A percentile compares a stretch with the other conserved stretches of the same genome.
These are phyloP conservation scores for Dysphania ambrosioides DNA, from an alignment of 148 eudicot genomes.

Conservation along the genomic window DNA sequence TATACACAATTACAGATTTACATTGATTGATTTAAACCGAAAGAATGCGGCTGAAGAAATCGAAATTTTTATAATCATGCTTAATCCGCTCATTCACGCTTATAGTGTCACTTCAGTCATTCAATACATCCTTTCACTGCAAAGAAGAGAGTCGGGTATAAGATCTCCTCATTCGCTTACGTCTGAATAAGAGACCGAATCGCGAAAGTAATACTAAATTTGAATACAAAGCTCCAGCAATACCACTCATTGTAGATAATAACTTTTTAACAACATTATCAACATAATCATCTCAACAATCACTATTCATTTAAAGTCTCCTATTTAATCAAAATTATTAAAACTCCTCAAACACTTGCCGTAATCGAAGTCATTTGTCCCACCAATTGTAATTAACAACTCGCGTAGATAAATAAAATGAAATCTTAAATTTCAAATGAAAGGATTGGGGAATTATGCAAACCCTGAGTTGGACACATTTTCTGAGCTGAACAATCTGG, in stretches of 20 bases:
- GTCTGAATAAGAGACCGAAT: background rate
- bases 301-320: background rate
- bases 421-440: background rate
- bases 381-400: conserved; percentile 4
- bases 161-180: background rate
- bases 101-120: too few species aligned
- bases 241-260: background rate
- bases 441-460: conserved; percentile 15
- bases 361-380: background rate
- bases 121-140: too few species aligned
- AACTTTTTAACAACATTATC: conserved; percentile 1
- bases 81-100: too few species aligned
- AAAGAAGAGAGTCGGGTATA: background rate
- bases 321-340: conserved; percentile 5
- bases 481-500: conserved; percentile 48
- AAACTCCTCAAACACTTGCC: background rate
- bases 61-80: too few species aligned
- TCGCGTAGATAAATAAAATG: too few species aligned
- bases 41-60: background rate
- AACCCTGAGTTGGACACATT: conserved; percentile 73
- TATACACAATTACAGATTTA: too few species aligned
- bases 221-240: background rate
- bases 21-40: background rate
- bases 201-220: background rate
- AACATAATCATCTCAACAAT: conserved; percentile 5